Evolutionary conservation across 257 asterid species (phyloP).

Genomic region (Solanum piurae): DNA sequence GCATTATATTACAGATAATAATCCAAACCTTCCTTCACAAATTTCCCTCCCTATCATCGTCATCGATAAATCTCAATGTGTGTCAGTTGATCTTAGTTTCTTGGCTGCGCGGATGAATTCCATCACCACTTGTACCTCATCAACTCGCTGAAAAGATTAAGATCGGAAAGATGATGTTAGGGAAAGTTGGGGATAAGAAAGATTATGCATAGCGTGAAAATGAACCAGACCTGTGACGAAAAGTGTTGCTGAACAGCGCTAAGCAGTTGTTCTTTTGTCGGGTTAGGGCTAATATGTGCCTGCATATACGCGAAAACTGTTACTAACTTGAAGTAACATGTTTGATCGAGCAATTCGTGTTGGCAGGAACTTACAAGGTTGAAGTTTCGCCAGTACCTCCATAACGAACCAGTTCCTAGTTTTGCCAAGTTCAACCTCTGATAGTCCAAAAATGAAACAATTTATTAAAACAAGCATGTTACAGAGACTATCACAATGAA

Average conservation of each 20-base stretch:
- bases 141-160: slow-evolving; percentile 42
- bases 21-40: background rate
- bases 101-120: slow-evolving; percentile 68
- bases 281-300: slow-evolving; percentile 50
- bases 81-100: slow-evolving; percentile 34
- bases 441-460: slow-evolving; percentile 5
- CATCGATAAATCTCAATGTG: slow-evolving; percentile 20
- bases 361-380: slow-evolving; percentile 42
- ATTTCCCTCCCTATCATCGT: background rate
- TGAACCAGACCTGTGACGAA: slow-evolving; percentile 47
- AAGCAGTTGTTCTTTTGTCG: slow-evolving; percentile 59
- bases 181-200: background rate
- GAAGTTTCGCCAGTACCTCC: slow-evolving; percentile 78
- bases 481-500: background rate
- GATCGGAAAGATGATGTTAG: background rate
- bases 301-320: slow-evolving; percentile 10
- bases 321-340: background rate
- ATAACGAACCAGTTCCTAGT: slow-evolving; percentile 69
- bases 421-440: slow-evolving; percentile 60
- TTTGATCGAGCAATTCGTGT: background rate
- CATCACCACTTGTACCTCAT: slow-evolving; percentile 70
- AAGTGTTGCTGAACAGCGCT: slow-evolving; percentile 64
- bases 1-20: slow-evolving; percentile 20
- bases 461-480: background rate
- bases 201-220: background rate